Evolutionary conservation across 768 basidiomycete genomes (phyloP), one percentile per base, ranked within the genome.

Genomic region (Leccinellum albellum): DNA sequence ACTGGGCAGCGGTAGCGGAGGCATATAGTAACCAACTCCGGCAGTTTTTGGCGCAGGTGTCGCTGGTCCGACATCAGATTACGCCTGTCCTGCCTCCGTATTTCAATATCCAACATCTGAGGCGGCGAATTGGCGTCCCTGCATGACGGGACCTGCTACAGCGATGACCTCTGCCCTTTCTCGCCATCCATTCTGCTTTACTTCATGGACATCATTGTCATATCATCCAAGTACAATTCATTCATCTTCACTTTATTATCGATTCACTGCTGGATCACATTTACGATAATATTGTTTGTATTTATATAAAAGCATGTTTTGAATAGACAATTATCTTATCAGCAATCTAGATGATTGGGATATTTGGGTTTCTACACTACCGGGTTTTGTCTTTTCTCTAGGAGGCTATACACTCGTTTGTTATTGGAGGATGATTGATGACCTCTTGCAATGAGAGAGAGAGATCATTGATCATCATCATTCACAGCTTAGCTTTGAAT

Each of bases 71-170:
- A 6, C 69, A 71, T 54, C 70, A 70, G 54, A 69, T 70, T 13
- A 61, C 61, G 5, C 71, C 69, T 3, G 69, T 73, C 31, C 58
- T 70, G 10, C 70, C 70, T 3, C 70, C 71, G 1, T 71, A 71
- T 21, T 70, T 70, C 32, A 72, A 72, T 49, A 53, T 69, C 5
- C 71, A 72, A 15, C 71, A 69, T 50, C 35, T 71, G 53, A 72
- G 69, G 21, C 69, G 70, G 5, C 60, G 70, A 52, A 47, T 69
- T 0, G 69, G 66, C 1, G 55, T 61, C 12, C 62, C 70, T 7
- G 55, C 61, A 5, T 70, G 51, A 72, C 15, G 15, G 10, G 8
- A 23, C 33, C 51, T 37, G 35, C 35, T n/a, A n/a, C 10, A 2
- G 37, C 37, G 10, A 7, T 23, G 15, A 7, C 23, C n/a, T 20